Percentiles rank a stretch among this genome's conserved stretches.
These are phyloP conservation scores for Claviceps sp. DNA, from an alignment of 2,329 filamentous ascomycete genomes.

Conservation along the genomic window DNA sequence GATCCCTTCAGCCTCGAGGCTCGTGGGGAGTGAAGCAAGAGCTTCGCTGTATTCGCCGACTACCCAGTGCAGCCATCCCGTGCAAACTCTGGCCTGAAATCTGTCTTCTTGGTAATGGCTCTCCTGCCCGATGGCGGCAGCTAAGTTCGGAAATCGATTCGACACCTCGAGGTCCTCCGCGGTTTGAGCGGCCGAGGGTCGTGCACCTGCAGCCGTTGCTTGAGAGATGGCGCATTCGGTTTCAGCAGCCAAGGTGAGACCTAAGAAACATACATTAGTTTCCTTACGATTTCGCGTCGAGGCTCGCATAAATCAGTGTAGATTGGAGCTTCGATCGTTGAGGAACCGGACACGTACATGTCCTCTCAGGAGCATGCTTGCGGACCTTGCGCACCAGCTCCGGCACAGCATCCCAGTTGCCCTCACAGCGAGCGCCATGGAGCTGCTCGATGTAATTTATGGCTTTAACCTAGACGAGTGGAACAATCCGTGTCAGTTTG, in stretches of 20 bases:
- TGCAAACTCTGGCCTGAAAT: slow-evolving; percentile 70
- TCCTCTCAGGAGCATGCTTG: slow-evolving; percentile 78
- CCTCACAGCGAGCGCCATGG: slow-evolving; percentile 77
- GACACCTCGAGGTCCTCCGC: slow-evolving; percentile 32
- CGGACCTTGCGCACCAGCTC: slow-evolving; percentile 86
- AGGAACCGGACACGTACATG: slow-evolving; percentile 46
- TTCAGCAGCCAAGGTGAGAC: slow-evolving; percentile 56
- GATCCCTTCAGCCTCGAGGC: slow-evolving; percentile 42
- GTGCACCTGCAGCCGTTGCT: slow-evolving; percentile 27
- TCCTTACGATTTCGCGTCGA: background rate
- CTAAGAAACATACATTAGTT: slow-evolving; percentile 24
- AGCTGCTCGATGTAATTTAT: slow-evolving; percentile 69
- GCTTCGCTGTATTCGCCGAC: slow-evolving; percentile 55
- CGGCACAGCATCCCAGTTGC: slow-evolving; percentile 72
- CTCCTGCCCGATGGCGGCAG: slow-evolving; percentile 46
- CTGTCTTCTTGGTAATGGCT: slow-evolving; percentile 39
- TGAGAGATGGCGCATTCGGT: slow-evolving; percentile 53
- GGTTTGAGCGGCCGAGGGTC: slow-evolving; percentile 28
- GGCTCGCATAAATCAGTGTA: background rate
- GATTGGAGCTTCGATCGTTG: background rate
- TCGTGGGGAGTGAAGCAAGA: slow-evolving; percentile 46
- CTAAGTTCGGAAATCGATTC: slow-evolving; percentile 35
- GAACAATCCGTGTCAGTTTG: slow-evolving; percentile 6
- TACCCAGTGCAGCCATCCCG: slow-evolving; percentile 77
- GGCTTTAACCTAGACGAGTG: slow-evolving; percentile 52